Conservation (phyloP, 352 stramenopile species). For the Phytophthora macrochlamydospora region DNA sequence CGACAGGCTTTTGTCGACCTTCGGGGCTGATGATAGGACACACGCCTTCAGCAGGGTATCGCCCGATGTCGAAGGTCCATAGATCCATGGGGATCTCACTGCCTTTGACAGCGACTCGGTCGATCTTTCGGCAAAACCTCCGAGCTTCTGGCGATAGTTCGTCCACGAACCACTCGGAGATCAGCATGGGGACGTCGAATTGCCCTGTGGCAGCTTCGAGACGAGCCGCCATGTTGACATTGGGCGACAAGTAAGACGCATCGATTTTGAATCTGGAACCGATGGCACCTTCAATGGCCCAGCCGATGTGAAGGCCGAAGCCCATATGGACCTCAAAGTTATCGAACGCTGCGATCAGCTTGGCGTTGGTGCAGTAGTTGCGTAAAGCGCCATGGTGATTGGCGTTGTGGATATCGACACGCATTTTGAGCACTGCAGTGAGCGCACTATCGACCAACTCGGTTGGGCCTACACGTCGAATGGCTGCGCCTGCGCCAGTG, state of each 20-base stretch:
- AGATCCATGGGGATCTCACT: constrained; percentile 94
- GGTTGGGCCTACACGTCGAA: constrained; percentile 59
- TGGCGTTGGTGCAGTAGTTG: constrained; percentile 86
- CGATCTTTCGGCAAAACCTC: constrained; percentile 92
- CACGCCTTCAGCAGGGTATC: constrained; percentile 70
- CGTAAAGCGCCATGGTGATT: constrained; percentile 85
- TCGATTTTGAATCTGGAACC: constrained; percentile 98
- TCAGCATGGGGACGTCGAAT: constrained; percentile 94
- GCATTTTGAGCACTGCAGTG: constrained; percentile 96
- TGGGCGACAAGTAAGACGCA: constrained; percentile 96
- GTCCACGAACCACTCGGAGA: constrained; percentile 96
- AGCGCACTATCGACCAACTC: constrained; percentile 95
- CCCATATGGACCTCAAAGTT: constrained; percentile 94
- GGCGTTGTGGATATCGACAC: constrained; percentile 94
- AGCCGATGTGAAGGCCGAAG: constrained; percentile 98
- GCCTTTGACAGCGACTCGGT: constrained; percentile 97
- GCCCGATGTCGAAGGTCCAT: constrained; percentile 94
- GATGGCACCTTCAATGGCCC: constrained; percentile 98
- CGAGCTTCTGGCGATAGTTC: constrained; percentile 89
- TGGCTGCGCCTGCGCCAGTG: constrained; percentile 40
- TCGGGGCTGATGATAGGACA: constrained; percentile 53
- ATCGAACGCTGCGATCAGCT: constrained; percentile 83
- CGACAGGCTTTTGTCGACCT: constrained; percentile 80
- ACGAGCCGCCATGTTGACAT: constrained; percentile 97
- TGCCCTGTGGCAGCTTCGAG: constrained; percentile 96